Conservation (phyloP, 805 yeast genomes). For the Barnettozyma populi region DNA sequence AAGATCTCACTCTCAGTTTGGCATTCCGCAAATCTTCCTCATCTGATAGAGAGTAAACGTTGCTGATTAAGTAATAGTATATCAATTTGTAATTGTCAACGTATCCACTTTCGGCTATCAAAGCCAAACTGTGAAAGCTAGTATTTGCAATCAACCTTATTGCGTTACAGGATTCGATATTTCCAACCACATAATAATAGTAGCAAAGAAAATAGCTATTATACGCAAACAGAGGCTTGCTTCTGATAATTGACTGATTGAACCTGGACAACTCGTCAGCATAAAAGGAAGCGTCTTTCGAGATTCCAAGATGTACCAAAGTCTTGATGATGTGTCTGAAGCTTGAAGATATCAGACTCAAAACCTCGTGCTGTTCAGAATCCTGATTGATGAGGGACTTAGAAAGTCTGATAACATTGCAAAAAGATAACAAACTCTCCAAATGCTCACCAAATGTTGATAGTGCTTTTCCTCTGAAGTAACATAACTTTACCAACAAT, state of each 20-base stretch:
- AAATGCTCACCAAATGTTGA: constrained; percentile 18
- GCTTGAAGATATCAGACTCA: constrained; percentile 30
- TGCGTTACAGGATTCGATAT: constrained; percentile 4
- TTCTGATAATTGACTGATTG: constrained; percentile 14
- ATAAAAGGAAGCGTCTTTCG: constrained; percentile 54
- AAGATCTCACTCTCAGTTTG: constrained; percentile 13
- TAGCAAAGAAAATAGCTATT: constrained; percentile 21
- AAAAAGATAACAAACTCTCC: constrained; percentile 33
- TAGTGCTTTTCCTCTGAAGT: constrained; percentile 15
- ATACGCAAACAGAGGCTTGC: constrained; percentile 9
- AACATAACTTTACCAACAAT: constrained; percentile 15
- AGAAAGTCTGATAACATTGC: constrained; percentile 44
- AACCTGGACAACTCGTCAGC: constrained; percentile 38
- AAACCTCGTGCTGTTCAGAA: constrained; percentile 26
- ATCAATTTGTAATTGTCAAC: constrained; percentile 22
- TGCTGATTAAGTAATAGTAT: constrained; percentile 18
- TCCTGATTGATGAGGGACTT: constrained; percentile 46
- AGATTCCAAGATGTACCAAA: constrained; percentile 45
- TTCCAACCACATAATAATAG: constrained; percentile 17
- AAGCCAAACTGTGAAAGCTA: constrained; percentile 11
- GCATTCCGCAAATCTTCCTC: constrained; percentile 3
- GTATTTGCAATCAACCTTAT: constrained; percentile 12
- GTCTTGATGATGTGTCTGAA: constrained; percentile 36
- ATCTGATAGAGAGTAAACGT: constrained; percentile 8
- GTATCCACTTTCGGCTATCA: constrained; percentile 6